Percentiles rank a stretch among this genome's conserved stretches.
These are phyloP conservation scores for Cenchrus purpureus DNA, from an alignment of 176 grass and related monocot genomes.

Conservation along the genomic window DNA sequence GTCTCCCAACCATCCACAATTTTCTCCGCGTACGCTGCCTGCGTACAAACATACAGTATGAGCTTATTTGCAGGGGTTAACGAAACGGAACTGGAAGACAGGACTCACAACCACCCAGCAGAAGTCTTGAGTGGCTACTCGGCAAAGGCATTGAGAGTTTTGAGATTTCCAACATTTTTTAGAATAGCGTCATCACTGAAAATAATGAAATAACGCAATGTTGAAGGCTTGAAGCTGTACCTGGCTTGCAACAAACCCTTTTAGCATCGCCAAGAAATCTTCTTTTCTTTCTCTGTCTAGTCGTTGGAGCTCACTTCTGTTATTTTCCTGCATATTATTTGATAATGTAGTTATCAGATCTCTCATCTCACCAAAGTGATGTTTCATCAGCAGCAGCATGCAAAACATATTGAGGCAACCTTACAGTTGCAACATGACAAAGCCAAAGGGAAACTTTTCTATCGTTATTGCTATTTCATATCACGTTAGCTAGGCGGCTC, in stretches of 20 bases:
- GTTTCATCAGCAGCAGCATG: neutral
- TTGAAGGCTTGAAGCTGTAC: conserved; percentile 37
- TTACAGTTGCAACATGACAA: conserved; percentile 2
- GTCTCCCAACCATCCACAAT: conserved; percentile 87
- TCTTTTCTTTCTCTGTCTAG: conserved; percentile 79
- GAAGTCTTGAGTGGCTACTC: neutral
- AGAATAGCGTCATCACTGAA: neutral
- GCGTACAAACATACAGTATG: conserved; percentile 23
- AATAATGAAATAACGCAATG: neutral
- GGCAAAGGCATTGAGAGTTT: too few relatives aligned
- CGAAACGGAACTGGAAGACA: neutral
- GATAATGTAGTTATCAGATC: conserved; percentile 1
- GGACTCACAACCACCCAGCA: neutral
- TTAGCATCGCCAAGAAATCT: conserved; percentile 85
- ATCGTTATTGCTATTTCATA: neutral
- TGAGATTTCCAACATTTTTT: too few relatives aligned
- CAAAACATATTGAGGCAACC: neutral
- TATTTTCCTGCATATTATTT: conserved; percentile 70
- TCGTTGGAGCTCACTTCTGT: conserved; percentile 76
- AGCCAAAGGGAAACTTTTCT: neutral
- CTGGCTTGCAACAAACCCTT: conserved; percentile 93
- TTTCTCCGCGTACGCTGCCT: conserved; percentile 93
- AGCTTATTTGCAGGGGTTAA: neutral
- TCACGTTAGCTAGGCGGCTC: neutral
- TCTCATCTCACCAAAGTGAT: neutral